Evolutionary conservation across 148 eudicot species (phyloP).

Genomic region (Heliosperma pusillum): DNA sequence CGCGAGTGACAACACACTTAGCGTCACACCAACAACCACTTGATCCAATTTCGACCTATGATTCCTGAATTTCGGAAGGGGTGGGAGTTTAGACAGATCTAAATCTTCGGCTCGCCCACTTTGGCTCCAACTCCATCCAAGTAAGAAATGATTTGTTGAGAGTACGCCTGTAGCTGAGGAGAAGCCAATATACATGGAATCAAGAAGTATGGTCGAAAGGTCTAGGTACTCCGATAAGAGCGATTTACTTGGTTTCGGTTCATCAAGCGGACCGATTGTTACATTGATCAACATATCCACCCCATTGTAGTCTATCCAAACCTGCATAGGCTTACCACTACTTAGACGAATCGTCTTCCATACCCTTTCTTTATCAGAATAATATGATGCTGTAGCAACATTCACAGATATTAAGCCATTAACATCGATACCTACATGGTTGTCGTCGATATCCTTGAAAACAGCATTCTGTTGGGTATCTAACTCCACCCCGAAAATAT

Average conservation of each 20-base stretch:
- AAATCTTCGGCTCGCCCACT: conserved; percentile 22
- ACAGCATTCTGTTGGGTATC: conserved; percentile 28
- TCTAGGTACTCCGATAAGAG: conserved; percentile 24
- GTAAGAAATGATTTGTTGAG: conserved; percentile 27
- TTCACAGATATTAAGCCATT: conserved; percentile 20
- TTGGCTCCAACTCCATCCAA: conserved; percentile 35
- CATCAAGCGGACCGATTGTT: conserved; percentile 20
- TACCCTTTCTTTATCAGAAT: conserved; percentile 1
- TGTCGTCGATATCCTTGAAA: conserved; percentile 27
- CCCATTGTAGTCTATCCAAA: conserved; percentile 31
- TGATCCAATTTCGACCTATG: not conserved
- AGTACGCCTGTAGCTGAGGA: conserved; percentile 29
- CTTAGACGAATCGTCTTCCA: conserved; percentile 21
- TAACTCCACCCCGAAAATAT: conserved; percentile 30
- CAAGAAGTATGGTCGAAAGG: conserved; percentile 23
- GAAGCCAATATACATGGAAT: conserved; percentile 29
- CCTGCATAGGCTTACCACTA: conserved; percentile 29
- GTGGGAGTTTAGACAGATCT: conserved; percentile 22
- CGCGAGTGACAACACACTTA: conserved; percentile 6
- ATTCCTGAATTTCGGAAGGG: conserved; percentile 20
- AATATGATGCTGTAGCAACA: conserved; percentile 22
- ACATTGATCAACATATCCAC: conserved; percentile 24
- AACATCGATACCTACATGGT: conserved; percentile 36
- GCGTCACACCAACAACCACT: conserved; percentile 4
- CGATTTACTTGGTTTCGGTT: conserved; percentile 19